Conservation (phyloP, 345 rosid genomes). For the Pseudoturritis turrita region DNA sequence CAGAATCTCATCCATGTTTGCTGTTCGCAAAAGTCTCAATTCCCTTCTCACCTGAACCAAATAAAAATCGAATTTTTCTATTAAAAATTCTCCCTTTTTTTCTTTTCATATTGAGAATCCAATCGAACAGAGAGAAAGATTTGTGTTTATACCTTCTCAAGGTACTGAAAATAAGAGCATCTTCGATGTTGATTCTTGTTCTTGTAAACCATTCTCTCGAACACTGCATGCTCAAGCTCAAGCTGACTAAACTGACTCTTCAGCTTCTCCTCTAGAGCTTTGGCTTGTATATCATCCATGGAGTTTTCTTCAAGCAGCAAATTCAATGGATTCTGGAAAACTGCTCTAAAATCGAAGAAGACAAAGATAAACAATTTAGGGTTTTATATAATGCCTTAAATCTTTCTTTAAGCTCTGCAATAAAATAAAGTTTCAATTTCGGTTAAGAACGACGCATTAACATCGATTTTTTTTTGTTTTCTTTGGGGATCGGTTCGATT, state of each 20-base stretch:
- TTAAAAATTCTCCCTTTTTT: neutral
- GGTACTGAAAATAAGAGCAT: slow-evolving; percentile 80
- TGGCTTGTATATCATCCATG: slow-evolving; percentile 24
- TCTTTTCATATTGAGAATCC: neutral
- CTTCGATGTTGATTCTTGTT: slow-evolving; percentile 95
- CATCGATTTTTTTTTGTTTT: no score
- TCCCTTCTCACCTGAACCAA: slow-evolving; percentile 75
- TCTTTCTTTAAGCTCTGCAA: no score
- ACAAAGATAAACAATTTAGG: neutral
- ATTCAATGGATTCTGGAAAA: neutral
- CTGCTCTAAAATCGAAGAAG: neutral
- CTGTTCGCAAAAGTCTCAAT: slow-evolving; percentile 64
- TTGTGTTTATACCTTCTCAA: slow-evolving; percentile 56
- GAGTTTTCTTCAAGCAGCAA: neutral
- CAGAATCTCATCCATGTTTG: slow-evolving; percentile 56
- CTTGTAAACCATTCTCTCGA: slow-evolving; percentile 80
- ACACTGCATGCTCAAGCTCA: slow-evolving; percentile 50
- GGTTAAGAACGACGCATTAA: no score
- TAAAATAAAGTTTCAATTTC: no score
- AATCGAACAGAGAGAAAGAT: neutral
- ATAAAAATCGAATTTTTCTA: neutral
- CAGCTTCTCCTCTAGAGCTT: slow-evolving; percentile 50
- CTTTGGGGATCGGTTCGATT: no score
- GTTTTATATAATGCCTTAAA: neutral
- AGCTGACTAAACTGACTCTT: slow-evolving; percentile 50